Percentiles rank a stretch among this genome's conserved stretches.
phyloP scores from a whole-genome alignment of 441 rosid genomes.

The Euphorbia corollata region DNA sequence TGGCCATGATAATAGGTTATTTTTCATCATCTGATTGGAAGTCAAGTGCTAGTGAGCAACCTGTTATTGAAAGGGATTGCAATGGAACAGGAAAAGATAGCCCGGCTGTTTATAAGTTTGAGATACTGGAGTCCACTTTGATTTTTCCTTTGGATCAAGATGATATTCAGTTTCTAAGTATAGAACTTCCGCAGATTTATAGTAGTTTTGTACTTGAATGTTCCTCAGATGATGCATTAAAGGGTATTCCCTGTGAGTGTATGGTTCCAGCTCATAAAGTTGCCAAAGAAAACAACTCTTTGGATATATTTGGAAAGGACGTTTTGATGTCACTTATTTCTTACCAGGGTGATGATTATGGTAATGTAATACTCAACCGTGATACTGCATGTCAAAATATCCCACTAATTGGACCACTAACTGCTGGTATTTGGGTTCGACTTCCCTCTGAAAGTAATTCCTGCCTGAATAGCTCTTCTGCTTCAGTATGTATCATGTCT shows the following conservation, averaged over 20 bases:
- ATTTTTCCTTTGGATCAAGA: slow-evolving; percentile 51
- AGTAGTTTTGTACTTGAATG: slow-evolving; percentile 41
- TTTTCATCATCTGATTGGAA: slow-evolving; percentile 84
- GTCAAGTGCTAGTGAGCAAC: slow-evolving; percentile 34
- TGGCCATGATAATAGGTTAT: slow-evolving; percentile 81
- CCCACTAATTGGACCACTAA: slow-evolving; percentile 43
- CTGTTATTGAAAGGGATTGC: slow-evolving; percentile 24
- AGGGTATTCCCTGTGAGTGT: slow-evolving; percentile 52
- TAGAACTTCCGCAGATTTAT: slow-evolving; percentile 52
- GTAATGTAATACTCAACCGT: slow-evolving; percentile 26
- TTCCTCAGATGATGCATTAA: slow-evolving; percentile 33
- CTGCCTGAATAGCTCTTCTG: slow-evolving; percentile 22
- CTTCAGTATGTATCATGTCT: slow-evolving; percentile 57
- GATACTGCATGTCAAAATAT: slow-evolving; percentile 27
- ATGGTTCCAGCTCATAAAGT: slow-evolving; percentile 45
- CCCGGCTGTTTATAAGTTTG: slow-evolving; percentile 55
- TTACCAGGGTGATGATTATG: slow-evolving; percentile 38
- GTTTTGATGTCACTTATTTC: slow-evolving; percentile 45
- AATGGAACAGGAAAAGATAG: slow-evolving; percentile 23
- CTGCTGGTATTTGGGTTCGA: slow-evolving; percentile 76
- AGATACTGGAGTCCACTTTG: slow-evolving; percentile 67
- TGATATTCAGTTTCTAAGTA: slow-evolving; percentile 46
- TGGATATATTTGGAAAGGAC: slow-evolving; percentile 69
- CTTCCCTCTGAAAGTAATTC: slow-evolving; percentile 47
- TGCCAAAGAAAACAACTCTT: slow-evolving; percentile 41